These are phyloP conservation scores for Lepidium aucheri DNA, from an alignment of 345 rosid genomes.

Conservation along the genomic window DNA sequence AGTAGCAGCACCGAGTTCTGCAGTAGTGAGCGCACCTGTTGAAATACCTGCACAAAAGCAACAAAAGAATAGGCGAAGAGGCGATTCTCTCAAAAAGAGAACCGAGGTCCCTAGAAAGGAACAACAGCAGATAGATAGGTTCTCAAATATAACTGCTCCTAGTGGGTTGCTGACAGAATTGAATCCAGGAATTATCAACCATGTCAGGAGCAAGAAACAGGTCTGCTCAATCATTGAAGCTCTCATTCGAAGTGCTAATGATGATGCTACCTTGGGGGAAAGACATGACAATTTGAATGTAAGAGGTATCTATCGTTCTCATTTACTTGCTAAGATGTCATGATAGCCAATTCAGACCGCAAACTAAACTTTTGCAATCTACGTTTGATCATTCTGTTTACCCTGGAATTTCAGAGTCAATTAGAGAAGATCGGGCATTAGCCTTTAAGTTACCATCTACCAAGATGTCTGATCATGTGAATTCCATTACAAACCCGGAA, in stretches of 20 bases:
- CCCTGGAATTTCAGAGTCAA: constrained; percentile 30
- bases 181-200: constrained; percentile 92
- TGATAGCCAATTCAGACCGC: constrained; percentile 17
- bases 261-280: constrained; percentile 22
- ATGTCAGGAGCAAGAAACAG: constrained; percentile 78
- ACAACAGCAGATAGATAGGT: constrained; percentile 69
- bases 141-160: constrained; percentile 79
- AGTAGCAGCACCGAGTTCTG: constrained; percentile 33
- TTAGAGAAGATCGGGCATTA: constrained; percentile 36
- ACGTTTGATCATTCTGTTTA: constrained; percentile 22
- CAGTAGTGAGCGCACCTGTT: constrained; percentile 39
- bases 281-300: constrained; percentile 21
- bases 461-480: constrained; percentile 36
- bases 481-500: constrained; percentile 37
- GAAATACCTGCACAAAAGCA: constrained; percentile 61
- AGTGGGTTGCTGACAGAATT: constrained; percentile 80
- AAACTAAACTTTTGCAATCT: constrained; percentile 8
- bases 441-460: constrained; percentile 47
- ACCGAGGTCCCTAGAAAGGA: constrained; percentile 29
- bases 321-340: constrained; percentile 26
- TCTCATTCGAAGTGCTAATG: constrained; percentile 47
- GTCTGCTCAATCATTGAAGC: constrained; percentile 89
- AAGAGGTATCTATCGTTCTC: constrained; percentile 29
- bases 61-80: constrained; percentile 53
- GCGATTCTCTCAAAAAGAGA: constrained; percentile 40